Percentiles rank a stretch among this genome's conserved stretches.
These are phyloP conservation scores for Hanseniaspora lachancei DNA, from an alignment of 805 yeast genomes.

Conservation along the genomic window DNA sequence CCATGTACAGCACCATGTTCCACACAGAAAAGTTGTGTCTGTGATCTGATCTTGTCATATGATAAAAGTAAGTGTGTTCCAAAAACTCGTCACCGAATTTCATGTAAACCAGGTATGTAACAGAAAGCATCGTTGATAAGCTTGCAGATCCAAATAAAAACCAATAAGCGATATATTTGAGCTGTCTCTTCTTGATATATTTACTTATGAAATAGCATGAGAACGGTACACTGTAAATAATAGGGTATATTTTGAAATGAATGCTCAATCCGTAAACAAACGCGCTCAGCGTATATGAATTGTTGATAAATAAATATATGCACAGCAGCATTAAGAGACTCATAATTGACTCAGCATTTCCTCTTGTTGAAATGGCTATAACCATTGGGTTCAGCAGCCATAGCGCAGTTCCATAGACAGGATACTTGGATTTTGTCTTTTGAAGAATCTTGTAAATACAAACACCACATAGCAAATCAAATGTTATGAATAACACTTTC, in stretches of 20 bases:
- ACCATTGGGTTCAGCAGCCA: slow-evolving; percentile 97
- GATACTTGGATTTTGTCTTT: not conserved
- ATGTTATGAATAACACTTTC: slow-evolving; percentile 57
- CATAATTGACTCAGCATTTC: slow-evolving; percentile 80
- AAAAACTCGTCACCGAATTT: slow-evolving; percentile 65
- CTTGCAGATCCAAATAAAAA: slow-evolving; percentile 33
- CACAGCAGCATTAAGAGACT: slow-evolving; percentile 61
- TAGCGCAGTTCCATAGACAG: slow-evolving; percentile 34
- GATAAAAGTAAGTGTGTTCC: slow-evolving; percentile 69
- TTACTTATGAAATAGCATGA: slow-evolving; percentile 30
- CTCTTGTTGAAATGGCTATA: slow-evolving; percentile 79
- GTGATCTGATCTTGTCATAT: slow-evolving; percentile 72
- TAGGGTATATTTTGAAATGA: slow-evolving; percentile 85
- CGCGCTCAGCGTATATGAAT: slow-evolving; percentile 29
- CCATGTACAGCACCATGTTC: slow-evolving; percentile 57
- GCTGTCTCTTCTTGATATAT: slow-evolving; percentile 20
- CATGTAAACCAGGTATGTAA: slow-evolving; percentile 49
- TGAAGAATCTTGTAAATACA: slow-evolving; percentile 28
- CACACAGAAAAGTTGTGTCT: slow-evolving; percentile 89
- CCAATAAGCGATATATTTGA: slow-evolving; percentile 31
- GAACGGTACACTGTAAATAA: slow-evolving; percentile 66
- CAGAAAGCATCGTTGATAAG: slow-evolving; percentile 31
- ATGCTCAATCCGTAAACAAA: slow-evolving; percentile 60
- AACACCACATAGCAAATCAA: slow-evolving; percentile 73
- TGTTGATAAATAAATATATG: slow-evolving; percentile 34